phyloP scores from a whole-genome alignment of 78 protist genomes.

The Polysphondylium violaceum region DNA sequence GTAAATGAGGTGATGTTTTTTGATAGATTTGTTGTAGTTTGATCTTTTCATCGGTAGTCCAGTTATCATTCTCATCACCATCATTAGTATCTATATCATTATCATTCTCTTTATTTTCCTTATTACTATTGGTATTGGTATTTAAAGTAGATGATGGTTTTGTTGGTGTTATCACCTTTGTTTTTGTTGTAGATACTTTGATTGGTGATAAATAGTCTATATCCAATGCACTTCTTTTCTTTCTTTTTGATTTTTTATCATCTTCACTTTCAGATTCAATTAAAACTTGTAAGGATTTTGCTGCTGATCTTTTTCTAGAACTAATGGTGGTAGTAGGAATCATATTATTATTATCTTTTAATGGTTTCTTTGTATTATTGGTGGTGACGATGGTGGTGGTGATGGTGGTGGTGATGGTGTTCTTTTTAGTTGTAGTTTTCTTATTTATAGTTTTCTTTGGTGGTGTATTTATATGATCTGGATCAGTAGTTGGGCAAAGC shows the following conservation, averaged over 20 bases:
- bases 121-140: background rate
- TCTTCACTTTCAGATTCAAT: background rate
- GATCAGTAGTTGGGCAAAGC: too few species aligned
- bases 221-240: background rate
- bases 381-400: too few species aligned
- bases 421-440: too few species aligned
- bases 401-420: too few species aligned
- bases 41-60: slow-evolving; percentile 28
- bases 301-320: background rate
- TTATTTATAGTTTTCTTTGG: too few species aligned
- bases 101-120: background rate
- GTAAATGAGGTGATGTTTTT: background rate
- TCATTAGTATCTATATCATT: background rate
- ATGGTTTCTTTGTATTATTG: too few species aligned
- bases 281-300: background rate
- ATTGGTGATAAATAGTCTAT: too few species aligned
- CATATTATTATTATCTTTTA: background rate
- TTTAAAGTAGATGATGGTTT: background rate
- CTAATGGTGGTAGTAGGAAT: background rate
- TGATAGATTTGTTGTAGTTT: slow-evolving; percentile 3
- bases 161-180: background rate
- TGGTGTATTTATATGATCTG: too few species aligned
- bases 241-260: background rate
- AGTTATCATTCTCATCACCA: background rate
- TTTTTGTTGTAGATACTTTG: too few species aligned